Percentiles rank a stretch among this genome's conserved stretches.
phyloP scores from a whole-genome alignment of 2,329 filamentous ascomycete genomes.

The Aciculosporium take region DNA sequence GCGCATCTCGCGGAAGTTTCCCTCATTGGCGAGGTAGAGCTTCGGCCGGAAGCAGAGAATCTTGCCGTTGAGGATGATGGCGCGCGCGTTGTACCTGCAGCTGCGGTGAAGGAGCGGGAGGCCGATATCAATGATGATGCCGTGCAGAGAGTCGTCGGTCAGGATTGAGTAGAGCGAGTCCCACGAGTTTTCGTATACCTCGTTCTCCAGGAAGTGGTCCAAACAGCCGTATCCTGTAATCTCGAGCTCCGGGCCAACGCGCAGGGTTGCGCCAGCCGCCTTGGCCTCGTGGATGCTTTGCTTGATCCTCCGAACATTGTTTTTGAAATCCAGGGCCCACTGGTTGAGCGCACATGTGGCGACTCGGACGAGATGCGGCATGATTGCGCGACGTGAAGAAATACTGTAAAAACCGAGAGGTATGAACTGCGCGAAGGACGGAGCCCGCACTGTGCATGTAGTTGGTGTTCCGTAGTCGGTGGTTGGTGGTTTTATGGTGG shows the following conservation, averaged over 20 bases:
- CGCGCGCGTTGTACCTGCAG: slow-evolving; percentile 8
- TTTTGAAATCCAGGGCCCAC: slow-evolving; percentile 30
- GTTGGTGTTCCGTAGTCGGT: neutral
- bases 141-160: slow-evolving; percentile 22
- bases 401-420: no score
- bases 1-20: slow-evolving; percentile 21
- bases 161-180: slow-evolving; percentile 21
- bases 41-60: slow-evolving; percentile 45
- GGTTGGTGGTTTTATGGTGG: neutral
- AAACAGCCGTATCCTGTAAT: slow-evolving; percentile 16
- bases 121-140: slow-evolving; percentile 20
- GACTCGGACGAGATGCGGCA: slow-evolving; percentile 20
- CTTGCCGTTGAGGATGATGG: slow-evolving; percentile 36
- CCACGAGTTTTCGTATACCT: slow-evolving; percentile 18
- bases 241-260: slow-evolving; percentile 42
- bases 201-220: slow-evolving; percentile 37
- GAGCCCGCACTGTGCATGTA: no score
- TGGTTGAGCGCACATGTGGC: slow-evolving; percentile 24
- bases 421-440: no score
- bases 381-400: slow-evolving; percentile 31
- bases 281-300: slow-evolving; percentile 48
- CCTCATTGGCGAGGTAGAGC: slow-evolving; percentile 21
- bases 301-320: slow-evolving; percentile 49
- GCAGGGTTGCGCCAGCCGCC: slow-evolving; percentile 43
- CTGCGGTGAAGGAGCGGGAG: slow-evolving; percentile 27